Conservation (phyloP, 108 stramenopile species). For the Stephanodiscus minutulus region DNA sequence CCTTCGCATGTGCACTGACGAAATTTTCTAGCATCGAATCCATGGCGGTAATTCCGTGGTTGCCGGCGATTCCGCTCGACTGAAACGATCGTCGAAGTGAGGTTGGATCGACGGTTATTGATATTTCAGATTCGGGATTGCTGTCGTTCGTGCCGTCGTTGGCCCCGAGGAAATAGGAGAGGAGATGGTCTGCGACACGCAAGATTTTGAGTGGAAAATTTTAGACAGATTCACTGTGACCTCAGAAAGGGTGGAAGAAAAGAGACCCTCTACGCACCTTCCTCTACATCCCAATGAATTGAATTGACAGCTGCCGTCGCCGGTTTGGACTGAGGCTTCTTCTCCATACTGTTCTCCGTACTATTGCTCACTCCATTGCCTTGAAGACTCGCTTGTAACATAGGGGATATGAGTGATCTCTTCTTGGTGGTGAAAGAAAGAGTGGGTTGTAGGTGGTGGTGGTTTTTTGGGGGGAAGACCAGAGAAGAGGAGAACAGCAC, state of each 20-base stretch:
- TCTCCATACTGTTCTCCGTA: not conserved
- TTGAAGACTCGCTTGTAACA: too few relatives aligned
- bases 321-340: slow-evolving; percentile 6
- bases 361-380: not conserved
- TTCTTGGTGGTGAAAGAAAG: too few relatives aligned
- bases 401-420: not conserved
- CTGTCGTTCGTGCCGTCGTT: slow-evolving; percentile 7
- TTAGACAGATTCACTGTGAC: not conserved
- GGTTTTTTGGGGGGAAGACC: too few relatives aligned
- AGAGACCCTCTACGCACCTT: slow-evolving; percentile 20
- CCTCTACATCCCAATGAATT: slow-evolving; percentile 42
- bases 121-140: not conserved
- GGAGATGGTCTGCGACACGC: slow-evolving; percentile 57
- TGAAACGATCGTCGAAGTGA: not conserved
- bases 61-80: not conserved
- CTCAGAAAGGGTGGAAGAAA: not conserved
- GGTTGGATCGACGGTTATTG: not conserved
- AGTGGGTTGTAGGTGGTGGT: too few relatives aligned
- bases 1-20: not conserved
- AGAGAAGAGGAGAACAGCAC: too few relatives aligned
- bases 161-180: slow-evolving; percentile 74
- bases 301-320: slow-evolving; percentile 44
- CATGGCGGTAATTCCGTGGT: not conserved
- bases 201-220: not conserved
- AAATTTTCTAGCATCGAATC: slow-evolving; percentile 5